Evolutionary conservation across 495 filamentous ascomycete genomes (phyloP).

Genomic region (Chaetomium cochliodes): DNA sequence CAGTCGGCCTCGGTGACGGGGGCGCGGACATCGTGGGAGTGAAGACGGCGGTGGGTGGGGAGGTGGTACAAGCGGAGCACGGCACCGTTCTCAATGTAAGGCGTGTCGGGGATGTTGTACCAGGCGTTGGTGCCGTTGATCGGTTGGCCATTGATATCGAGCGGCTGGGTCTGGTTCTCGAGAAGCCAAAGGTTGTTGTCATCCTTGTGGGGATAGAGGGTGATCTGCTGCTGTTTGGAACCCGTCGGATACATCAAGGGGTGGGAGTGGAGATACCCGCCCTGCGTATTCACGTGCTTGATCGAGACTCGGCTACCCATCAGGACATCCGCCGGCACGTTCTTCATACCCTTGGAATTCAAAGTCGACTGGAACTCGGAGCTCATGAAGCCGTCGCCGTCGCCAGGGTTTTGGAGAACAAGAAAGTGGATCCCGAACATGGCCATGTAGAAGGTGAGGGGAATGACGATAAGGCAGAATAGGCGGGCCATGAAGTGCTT

Average conservation of each 20-base stretch:
- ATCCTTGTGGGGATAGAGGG: conserved; percentile 97
- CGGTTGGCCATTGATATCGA: conserved; percentile 67
- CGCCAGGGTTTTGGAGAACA: conserved; percentile 89
- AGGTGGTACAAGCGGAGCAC: conserved; percentile 80
- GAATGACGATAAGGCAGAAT: conserved; percentile 91
- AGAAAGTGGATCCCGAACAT: conserved; percentile 97
- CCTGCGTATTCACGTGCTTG: conserved; percentile 94
- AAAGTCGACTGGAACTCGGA: conserved; percentile 97
- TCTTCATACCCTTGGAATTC: conserved; percentile 93
- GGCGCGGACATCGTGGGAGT: conserved; percentile 97
- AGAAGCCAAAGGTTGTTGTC: conserved; percentile 93
- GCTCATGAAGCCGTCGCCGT: conserved; percentile 99
- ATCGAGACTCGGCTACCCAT: conserved; percentile 83
- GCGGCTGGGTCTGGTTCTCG: conserved; percentile 93
- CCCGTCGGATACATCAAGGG: conserved; percentile 95
- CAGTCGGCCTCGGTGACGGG: conserved; percentile 95
- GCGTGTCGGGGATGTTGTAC: conserved; percentile 66
- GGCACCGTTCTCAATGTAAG: conserved; percentile 74
- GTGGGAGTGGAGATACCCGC: conserved; percentile 96
- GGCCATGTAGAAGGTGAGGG: conserved; percentile 83
- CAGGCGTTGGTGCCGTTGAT: conserved; percentile 80
- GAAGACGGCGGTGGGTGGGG: conserved; percentile 79
- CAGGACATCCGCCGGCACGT: conserved; percentile 87
- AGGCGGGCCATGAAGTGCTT: conserved; percentile 91
- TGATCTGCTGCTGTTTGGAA: conserved; percentile 98